Percentiles rank a stretch among this genome's conserved stretches.
Evolutionary conservation across 2,329 filamentous ascomycete species (phyloP).

Genomic region (Mycosphaerelloides madeirae): DNA sequence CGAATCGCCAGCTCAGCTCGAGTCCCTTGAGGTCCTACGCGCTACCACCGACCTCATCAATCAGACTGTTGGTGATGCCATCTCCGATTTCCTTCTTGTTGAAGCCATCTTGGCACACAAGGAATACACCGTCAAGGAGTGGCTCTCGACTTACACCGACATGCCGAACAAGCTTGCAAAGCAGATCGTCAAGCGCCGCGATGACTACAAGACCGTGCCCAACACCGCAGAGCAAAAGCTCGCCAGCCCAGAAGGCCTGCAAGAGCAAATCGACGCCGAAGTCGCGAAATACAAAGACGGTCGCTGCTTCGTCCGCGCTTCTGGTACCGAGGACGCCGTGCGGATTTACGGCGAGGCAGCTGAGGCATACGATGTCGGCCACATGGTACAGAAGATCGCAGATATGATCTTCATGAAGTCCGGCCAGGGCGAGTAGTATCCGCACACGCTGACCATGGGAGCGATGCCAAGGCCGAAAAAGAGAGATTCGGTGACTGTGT

Average conservation of each 20-base stretch:
- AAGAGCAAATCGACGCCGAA: conserved; percentile 78
- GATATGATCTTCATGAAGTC: conserved; percentile 17
- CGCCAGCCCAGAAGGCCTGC: conserved; percentile 70
- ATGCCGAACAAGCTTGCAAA: conserved; percentile 92
- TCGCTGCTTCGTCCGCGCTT: conserved; percentile 84
- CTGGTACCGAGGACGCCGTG: conserved; percentile 92
- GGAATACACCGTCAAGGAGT: conserved; percentile 78
- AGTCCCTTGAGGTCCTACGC: conserved; percentile 76
- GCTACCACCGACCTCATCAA: conserved; percentile 91
- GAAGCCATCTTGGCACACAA: conserved; percentile 96
- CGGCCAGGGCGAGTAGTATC: conserved; percentile 8
- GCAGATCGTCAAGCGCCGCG: conserved; percentile 82
- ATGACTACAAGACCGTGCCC: conserved; percentile 84
- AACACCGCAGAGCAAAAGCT: conserved; percentile 73
- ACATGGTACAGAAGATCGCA: conserved; percentile 76
- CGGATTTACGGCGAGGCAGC: conserved; percentile 94
- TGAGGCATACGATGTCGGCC: conserved; percentile 82
- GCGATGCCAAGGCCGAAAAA: background rate
- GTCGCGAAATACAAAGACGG: conserved; percentile 90
- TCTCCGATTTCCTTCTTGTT: conserved; percentile 92
- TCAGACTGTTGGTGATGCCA: conserved; percentile 92
- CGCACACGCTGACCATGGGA: background rate
- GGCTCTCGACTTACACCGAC: conserved; percentile 88
- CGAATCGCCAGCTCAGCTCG: conserved; percentile 85
- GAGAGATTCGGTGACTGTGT: no score